Percentiles rank a stretch among this genome's conserved stretches.
These are phyloP conservation scores for Oemleria cerasiformis DNA, from an alignment of 306 rosid genomes.

Conservation along the genomic window DNA sequence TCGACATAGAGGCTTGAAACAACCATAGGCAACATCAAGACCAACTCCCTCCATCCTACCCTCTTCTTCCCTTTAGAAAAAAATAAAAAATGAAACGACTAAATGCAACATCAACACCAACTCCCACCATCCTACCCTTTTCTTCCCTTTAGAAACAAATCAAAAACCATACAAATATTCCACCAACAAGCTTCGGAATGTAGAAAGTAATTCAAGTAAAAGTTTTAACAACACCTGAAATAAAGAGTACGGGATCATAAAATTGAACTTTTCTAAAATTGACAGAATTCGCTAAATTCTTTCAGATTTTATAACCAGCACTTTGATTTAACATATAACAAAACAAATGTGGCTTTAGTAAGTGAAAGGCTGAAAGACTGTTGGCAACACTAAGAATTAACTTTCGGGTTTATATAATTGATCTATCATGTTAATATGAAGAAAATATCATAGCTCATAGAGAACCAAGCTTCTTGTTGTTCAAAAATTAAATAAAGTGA, in stretches of 20 bases:
- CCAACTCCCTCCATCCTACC: not conserved
- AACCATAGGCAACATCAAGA: not conserved
- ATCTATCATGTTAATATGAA: not conserved
- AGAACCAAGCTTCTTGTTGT: not conserved
- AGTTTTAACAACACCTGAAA: not conserved
- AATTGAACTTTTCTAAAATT: not conserved
- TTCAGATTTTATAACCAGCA: not conserved
- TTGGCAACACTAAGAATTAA: not conserved
- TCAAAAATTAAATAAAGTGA: constrained; percentile 3
- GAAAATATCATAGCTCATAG: not conserved
- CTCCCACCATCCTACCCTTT: not conserved
- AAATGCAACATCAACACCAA: too few species aligned
- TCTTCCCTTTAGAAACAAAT: not conserved
- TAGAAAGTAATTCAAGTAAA: not conserved
- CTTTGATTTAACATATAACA: not conserved
- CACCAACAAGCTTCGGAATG: not conserved
- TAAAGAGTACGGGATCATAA: not conserved
- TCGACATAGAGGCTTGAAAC: not conserved
- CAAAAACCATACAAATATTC: not conserved
- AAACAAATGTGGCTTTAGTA: not conserved
- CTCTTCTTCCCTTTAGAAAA: not conserved
- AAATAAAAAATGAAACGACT: not conserved
- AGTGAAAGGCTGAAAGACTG: not conserved
- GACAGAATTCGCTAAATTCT: not conserved
- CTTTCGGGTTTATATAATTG: not conserved